Evolutionary conservation across 495 filamentous ascomycete species (phyloP).

Genomic region (Aspergillus saccharolyticus): DNA sequence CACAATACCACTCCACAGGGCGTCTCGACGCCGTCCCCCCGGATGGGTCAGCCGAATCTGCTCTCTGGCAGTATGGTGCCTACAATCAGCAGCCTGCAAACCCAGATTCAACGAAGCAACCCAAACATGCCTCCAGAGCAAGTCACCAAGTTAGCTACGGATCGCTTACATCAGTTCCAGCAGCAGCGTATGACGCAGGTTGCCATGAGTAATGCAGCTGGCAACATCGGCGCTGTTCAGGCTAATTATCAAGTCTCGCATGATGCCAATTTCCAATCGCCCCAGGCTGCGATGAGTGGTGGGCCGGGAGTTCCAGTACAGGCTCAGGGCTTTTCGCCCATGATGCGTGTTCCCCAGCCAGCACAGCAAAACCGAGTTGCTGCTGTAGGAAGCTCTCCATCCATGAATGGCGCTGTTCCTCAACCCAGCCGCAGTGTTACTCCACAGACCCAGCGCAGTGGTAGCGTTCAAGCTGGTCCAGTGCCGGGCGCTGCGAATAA

Average conservation of each 20-base stretch:
- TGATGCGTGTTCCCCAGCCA: conserved; percentile 64
- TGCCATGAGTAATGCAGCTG: conserved; percentile 65
- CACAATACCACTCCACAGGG: conserved; percentile 40
- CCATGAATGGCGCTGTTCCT: conserved; percentile 36
- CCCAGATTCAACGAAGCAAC: conserved; percentile 47
- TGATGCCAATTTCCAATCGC: conserved; percentile 36
- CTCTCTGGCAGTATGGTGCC: conserved; percentile 51
- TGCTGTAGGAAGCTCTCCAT: conserved; percentile 34
- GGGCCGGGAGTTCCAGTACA: conserved; percentile 42
- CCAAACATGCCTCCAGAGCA: conserved; percentile 55
- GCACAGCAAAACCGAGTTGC: conserved; percentile 40
- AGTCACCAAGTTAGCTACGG: conserved; percentile 55
- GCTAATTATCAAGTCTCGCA: conserved; percentile 40
- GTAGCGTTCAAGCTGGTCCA: conserved; percentile 35
- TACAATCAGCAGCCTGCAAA: conserved; percentile 48
- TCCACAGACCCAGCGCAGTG: conserved; percentile 46
- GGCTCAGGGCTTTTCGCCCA: conserved; percentile 66
- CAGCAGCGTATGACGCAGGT: conserved; percentile 51
- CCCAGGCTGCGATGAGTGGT: conserved; percentile 32
- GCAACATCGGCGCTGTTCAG: conserved; percentile 39
- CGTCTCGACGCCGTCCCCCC: conserved; percentile 48
- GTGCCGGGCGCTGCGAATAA: conserved; percentile 33
- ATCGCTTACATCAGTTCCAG: conserved; percentile 51
- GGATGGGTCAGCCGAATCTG: conserved; percentile 46
- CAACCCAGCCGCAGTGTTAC: conserved; percentile 46